Evolutionary conservation across 306 rosid species (phyloP), one percentile per base, ranked within the genome.

Genomic region (Chamaecrista fasciculata): DNA sequence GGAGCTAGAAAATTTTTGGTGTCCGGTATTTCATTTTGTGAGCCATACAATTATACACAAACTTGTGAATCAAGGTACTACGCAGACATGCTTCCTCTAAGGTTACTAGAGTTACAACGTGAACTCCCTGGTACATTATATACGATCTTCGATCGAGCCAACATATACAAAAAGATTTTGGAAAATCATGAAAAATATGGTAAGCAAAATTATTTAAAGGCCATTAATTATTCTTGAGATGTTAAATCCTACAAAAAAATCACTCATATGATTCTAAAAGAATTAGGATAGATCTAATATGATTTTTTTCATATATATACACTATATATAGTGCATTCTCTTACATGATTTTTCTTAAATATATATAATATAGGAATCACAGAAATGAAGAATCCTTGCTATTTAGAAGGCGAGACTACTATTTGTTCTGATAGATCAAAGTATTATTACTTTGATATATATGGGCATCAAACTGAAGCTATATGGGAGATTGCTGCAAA

Each of bases 391-490:
- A 19, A 43, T 12, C 19, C 48, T 43, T 43, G 46, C 19, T 43
- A 14, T 43, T 2, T 43, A 11, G 48, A 14, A 15, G 48, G 48
- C 0, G n/a, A 43, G 15, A 77, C 75, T n/a, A n/a, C 48, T 43
- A 43, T 43, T 15, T 43, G 48, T 15, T 19, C 48, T 43, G 19
- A 43, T 16, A 79, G 80, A 84, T 69, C 75, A 74, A 83, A 73
- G 76, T 65, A 75, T 82, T 48, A 86, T 46, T 4, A 5, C 1
- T 46, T 15, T 15, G 21, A 46, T 16, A 0, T 4, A 46, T 46
- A 5, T n/a, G 21, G 8, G 9, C 51, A 46, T n/a, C 51, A n/a
- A n/a, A 46, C 51, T n/a, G 20, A 46, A 46, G 21, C 5, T 0
- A 5, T 16, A 6, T 46, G 16, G 4, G 21, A 46, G 50, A 46